phyloP scores from a whole-genome alignment of 2,329 filamentous ascomycete genomes.

The Fusarium palustre region DNA sequence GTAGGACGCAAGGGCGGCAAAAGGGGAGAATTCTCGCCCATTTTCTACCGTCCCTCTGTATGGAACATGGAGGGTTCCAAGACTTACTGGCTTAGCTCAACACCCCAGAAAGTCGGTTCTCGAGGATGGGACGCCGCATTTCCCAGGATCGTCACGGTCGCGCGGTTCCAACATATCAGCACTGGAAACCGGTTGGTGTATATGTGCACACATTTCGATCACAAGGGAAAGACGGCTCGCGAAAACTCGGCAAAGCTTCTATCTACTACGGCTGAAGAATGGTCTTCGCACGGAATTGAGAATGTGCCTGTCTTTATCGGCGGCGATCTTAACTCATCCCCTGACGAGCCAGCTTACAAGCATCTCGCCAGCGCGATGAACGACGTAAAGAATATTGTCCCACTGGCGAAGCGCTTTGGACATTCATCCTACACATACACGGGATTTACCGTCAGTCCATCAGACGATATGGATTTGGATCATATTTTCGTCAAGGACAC shows the following conservation, averaged over 20 bases:
- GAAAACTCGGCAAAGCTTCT: slow-evolving; percentile 57
- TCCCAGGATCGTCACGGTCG: slow-evolving; percentile 62
- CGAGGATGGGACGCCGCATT: slow-evolving; percentile 66
- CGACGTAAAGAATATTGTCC: slow-evolving; percentile 45
- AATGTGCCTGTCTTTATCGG: slow-evolving; percentile 49
- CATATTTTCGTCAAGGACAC: slow-evolving; percentile 50
- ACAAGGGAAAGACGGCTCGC: slow-evolving; percentile 57
- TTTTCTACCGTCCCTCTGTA: slow-evolving; percentile 68
- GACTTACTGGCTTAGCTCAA: slow-evolving; percentile 72
- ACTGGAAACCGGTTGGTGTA: slow-evolving; percentile 56
- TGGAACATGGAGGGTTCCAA: slow-evolving; percentile 65
- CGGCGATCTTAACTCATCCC: slow-evolving; percentile 50
- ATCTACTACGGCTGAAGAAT: slow-evolving; percentile 48
- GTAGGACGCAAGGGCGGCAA: slow-evolving; percentile 70
- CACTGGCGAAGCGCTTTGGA: slow-evolving; percentile 41
- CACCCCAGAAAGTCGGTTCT: slow-evolving; percentile 64
- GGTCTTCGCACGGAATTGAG: slow-evolving; percentile 32
- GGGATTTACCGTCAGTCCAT: slow-evolving; percentile 40
- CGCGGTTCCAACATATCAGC: slow-evolving; percentile 56
- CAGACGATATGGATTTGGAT: slow-evolving; percentile 45
- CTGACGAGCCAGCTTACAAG: slow-evolving; percentile 46
- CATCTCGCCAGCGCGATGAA: slow-evolving; percentile 43
- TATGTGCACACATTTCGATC: slow-evolving; percentile 66
- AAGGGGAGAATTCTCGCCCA: slow-evolving; percentile 75
- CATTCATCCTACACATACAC: slow-evolving; percentile 48